phyloP scores from a whole-genome alignment of 129 eudicot genomes.

The Dittrichia graveolens region DNA sequence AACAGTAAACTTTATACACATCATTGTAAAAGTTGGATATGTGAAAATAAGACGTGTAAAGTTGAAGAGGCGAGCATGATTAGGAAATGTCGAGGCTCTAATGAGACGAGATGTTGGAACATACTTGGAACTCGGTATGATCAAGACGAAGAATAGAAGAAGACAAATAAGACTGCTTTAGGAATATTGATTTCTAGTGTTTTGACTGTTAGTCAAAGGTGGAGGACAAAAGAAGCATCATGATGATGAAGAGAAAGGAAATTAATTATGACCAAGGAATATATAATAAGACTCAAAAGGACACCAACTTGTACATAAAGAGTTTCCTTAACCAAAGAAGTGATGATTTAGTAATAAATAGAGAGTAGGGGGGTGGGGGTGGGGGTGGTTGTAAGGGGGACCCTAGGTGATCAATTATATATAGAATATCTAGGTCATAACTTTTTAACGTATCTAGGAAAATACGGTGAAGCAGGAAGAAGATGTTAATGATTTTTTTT shows the following conservation, averaged over 20 bases:
- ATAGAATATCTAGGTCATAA: conserved; percentile 31
- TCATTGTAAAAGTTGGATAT: neutral
- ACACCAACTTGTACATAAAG: conserved; percentile 56
- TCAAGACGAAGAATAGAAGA: neutral
- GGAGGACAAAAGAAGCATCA: conserved; percentile 17
- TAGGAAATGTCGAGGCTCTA: neutral
- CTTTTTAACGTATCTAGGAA: conserved; percentile 19
- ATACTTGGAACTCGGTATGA: neutral
- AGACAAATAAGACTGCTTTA: neutral
- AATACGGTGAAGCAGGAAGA: neutral
- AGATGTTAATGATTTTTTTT: conserved; percentile 20
- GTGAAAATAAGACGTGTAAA: conserved; percentile 3
- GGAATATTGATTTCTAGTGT: no score
- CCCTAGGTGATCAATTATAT: conserved; percentile 22
- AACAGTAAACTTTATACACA: neutral
- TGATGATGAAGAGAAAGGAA: conserved; percentile 26
- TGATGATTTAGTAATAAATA: conserved; percentile 33
- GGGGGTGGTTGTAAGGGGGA: no score
- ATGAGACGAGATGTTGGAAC: neutral
- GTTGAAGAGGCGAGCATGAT: neutral
- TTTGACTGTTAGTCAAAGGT: neutral
- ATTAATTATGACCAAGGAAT: conserved; percentile 30
- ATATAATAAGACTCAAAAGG: conserved; percentile 26
- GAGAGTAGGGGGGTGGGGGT: conserved; percentile 23
- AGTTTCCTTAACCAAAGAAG: conserved; percentile 32